Evolutionary conservation across 768 basidiomycete genomes (phyloP).

Genomic region (Suillus tomentosus): DNA sequence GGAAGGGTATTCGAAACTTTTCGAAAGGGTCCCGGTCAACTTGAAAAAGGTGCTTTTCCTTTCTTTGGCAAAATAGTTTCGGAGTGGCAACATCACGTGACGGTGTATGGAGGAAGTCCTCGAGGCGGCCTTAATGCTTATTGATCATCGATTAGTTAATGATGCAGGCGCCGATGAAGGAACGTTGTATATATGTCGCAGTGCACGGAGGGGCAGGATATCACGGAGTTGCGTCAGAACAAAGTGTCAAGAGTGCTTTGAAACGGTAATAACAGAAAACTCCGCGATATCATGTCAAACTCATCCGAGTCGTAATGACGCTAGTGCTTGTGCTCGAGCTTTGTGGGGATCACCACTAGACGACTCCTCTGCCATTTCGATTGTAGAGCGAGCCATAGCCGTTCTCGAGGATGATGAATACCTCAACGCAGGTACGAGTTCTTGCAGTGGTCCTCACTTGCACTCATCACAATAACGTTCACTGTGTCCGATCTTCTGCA

Average conservation of each 20-base stretch:
- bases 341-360: conserved; percentile 26
- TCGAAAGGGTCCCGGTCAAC: too few relatives aligned
- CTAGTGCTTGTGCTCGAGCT: conserved; percentile 56
- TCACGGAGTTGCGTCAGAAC: conserved; percentile 52
- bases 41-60: too few relatives aligned
- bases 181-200: conserved; percentile 44
- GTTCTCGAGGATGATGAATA: conserved; percentile 65
- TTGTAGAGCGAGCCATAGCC: conserved; percentile 55
- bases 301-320: neutral
- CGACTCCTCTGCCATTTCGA: conserved; percentile 38
- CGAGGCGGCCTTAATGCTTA: neutral
- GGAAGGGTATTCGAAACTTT: too few relatives aligned
- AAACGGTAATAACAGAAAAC: conserved; percentile 46
- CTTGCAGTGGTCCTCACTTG: conserved; percentile 4
- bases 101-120: too few relatives aligned
- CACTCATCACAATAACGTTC: neutral
- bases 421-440: conserved; percentile 66
- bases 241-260: conserved; percentile 55
- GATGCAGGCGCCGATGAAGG: neutral
- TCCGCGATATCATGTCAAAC: conserved; percentile 1
- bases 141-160: neutral
- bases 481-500: neutral
- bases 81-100: too few relatives aligned
- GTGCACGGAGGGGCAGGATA: conserved; percentile 81
- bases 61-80: too few relatives aligned